Conservation (phyloP, 345 rosid genomes). For the Lumnitzera racemosa region DNA sequence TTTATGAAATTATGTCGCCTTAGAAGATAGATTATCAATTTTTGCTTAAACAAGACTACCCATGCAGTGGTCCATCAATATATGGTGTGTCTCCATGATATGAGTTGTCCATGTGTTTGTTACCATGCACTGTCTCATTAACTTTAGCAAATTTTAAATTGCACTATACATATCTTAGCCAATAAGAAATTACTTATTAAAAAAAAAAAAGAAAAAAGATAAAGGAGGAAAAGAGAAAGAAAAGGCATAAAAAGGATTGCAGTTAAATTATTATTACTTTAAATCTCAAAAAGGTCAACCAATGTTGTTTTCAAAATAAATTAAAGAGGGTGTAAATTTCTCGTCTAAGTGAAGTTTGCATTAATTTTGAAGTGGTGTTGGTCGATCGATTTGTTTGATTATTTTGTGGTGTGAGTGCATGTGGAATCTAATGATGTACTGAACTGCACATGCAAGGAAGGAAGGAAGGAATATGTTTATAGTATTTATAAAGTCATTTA, state of each 20-base stretch:
- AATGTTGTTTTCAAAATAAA: not conserved
- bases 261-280: not conserved
- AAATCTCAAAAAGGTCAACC: constrained; percentile 4
- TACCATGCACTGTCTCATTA: constrained; percentile 7
- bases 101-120: constrained; percentile 23
- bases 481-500: not conserved
- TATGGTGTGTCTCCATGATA: constrained; percentile 21
- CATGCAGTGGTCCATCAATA: constrained; percentile 37
- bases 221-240: not conserved
- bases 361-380: constrained; percentile 1
- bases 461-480: constrained; percentile 20
- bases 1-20: constrained; percentile 8
- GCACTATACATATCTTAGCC: not conserved
- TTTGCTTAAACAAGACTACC: constrained; percentile 16
- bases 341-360: not conserved
- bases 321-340: not conserved
- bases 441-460: constrained; percentile 31
- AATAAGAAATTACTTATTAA: not conserved
- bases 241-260: not conserved
- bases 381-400: constrained; percentile 5
- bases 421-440: constrained; percentile 14
- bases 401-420: not conserved
- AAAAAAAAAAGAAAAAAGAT: not conserved
- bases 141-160: constrained; percentile 3
- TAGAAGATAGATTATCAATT: constrained; percentile 10